phyloP scores from a whole-genome alignment of 2,329 filamentous ascomycete genomes.

The Colletotrichum tofieldiae region DNA sequence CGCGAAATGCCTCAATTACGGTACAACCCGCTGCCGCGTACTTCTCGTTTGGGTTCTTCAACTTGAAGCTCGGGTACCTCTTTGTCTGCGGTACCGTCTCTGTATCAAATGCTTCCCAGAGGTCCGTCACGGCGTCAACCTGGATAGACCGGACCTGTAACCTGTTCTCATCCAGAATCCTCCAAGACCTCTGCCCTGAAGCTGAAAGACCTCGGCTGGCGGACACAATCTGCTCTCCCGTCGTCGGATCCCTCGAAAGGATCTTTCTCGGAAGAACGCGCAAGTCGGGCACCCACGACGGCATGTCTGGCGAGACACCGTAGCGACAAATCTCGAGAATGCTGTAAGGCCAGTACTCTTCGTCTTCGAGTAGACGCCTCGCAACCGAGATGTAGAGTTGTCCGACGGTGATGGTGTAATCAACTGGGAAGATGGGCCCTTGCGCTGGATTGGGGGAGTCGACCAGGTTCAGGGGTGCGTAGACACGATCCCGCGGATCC shows the following conservation, averaged over 20 bases:
- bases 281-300: not conserved
- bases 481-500: not conserved
- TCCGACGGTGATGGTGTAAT: not conserved
- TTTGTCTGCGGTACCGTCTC: not conserved
- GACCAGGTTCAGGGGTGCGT: not conserved
- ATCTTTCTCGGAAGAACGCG: not conserved
- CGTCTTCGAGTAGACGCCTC: not conserved
- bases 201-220: not conserved
- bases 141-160: not conserved
- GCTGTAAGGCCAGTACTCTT: not conserved
- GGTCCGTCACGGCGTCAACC: not conserved
- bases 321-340: not conserved
- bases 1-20: not conserved
- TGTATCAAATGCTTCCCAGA: not conserved
- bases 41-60: not conserved
- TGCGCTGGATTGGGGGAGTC: not conserved
- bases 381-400: not conserved
- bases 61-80: not conserved
- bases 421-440: not conserved
- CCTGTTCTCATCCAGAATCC: not conserved
- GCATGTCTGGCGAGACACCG: not conserved
- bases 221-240: not conserved
- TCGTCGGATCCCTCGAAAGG: not conserved
- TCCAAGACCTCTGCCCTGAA: not conserved
- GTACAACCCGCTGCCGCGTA: not conserved